Base-by-base conservation (phyloP, 257 asterid genomes). In the Ocimum tenuiflorum region DNA sequence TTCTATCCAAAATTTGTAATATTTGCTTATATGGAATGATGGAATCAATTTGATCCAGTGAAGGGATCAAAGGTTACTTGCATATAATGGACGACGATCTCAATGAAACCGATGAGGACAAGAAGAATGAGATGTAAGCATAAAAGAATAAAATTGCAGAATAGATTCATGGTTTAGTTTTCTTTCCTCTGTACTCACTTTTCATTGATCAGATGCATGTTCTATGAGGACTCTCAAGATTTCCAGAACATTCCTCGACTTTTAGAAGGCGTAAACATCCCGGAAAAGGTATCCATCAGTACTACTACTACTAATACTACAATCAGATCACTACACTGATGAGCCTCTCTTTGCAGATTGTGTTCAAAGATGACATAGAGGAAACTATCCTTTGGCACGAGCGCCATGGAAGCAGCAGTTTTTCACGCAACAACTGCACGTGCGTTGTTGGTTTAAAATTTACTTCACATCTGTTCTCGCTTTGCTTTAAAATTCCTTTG, bases 381-480 rank as follows among this genome's bases (percentile, higher is more conserved):
- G 77, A 74, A 15, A 65, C 75, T 0, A 12, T 42, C 1, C 75
- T 78, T 31, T 78, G 82, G 82, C 82, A 78, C 1, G 75, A 78
- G 54, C 8, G 4, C 27, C 3, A 20, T 24, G 65, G 63, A 18
- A 1, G 2, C 0, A 14, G 48, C 7, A 4, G 36, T 5, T 31
- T 9, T 4, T 35, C 8, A 14, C 17, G 48, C 0, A 10, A 29
- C 33, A 9, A 12, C 15, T 18, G 24, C 49, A 52, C 6, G 74
- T 76, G 1, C 0, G 36, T 31, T 31, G 75, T 29, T 33, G 2
- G 8, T 57, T 56, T 15, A 15, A 8, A 15, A 7, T 1, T 13
- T 31, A 14, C 14, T 33, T 2, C 0, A 8, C 18, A 57, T 56
- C 14, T 10, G n/a, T 33, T 33, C 4, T 56, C 10, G 46, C 29